phyloP scores from a whole-genome alignment of 2,329 filamentous ascomycete species.

The Sarocladiaceae sp. region DNA sequence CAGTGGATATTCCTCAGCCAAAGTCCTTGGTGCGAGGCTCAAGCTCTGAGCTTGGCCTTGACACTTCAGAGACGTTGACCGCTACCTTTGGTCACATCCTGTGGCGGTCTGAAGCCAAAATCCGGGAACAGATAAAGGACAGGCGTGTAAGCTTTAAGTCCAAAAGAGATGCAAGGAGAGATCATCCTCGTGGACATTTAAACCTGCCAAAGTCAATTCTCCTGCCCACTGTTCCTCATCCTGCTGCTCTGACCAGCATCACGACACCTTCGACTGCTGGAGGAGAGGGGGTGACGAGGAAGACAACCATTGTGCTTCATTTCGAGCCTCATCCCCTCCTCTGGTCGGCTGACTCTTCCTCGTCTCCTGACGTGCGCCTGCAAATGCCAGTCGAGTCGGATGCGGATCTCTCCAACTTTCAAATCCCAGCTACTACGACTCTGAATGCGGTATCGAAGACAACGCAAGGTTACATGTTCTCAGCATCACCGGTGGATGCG shows the following conservation, averaged over 20 bases:
- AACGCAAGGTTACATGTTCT: constrained; percentile 39
- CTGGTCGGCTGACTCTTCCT: neutral
- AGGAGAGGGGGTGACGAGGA: constrained; percentile 18
- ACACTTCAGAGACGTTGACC: neutral
- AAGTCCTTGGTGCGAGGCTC: no score
- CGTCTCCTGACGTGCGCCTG: constrained; percentile 21
- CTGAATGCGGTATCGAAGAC: constrained; percentile 24
- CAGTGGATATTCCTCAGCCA: no score
- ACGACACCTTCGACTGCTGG: constrained; percentile 19
- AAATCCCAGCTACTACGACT: constrained; percentile 22
- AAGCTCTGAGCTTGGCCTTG: neutral
- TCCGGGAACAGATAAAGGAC: no score
- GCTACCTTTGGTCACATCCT: constrained; percentile 45
- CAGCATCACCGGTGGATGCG: constrained; percentile 39
- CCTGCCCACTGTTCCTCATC: constrained; percentile 34
- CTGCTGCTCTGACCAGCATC: constrained; percentile 34
- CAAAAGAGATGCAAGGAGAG: constrained; percentile 8
- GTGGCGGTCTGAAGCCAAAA: constrained; percentile 18
- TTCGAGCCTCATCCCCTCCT: constrained; percentile 33
- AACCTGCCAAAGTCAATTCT: neutral
- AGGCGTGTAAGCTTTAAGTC: no score
- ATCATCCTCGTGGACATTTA: no score
- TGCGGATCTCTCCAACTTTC: constrained; percentile 20
- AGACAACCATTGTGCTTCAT: constrained; percentile 36
- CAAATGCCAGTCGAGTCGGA: constrained; percentile 23